Evolutionary conservation across 1,284 basidiomycete species (phyloP), one percentile per base, ranked within the genome.

Genomic region (Rhodotorula sp.): DNA sequence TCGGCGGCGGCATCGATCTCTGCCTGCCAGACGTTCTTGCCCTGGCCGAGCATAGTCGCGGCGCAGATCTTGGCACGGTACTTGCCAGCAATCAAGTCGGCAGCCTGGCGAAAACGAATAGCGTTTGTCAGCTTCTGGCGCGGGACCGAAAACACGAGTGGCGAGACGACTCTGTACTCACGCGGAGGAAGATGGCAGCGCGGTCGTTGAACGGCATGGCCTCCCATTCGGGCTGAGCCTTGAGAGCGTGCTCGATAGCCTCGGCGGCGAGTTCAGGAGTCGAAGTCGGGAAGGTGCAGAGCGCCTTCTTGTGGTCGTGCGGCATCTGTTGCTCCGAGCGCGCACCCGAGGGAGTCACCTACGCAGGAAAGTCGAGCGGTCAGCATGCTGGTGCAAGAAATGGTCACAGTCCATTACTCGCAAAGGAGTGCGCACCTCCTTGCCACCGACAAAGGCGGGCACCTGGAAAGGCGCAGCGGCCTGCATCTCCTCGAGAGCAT

Each of bases 1-100:
- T 98, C 96, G 23, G 97, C 96, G 43, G 94, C 96, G 65, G 97
- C 92, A 83, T 99, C 96, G 75, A 99, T 99, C 86, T 99, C 96
- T 31, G 96, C 97, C 84, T 99, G 96, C 96, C 96, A 99, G 18
- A 88, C 90, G 81, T 98, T 99, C 88, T 99, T 99, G 65, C 97
- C 96, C 84, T 99, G 96, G 20, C 96, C 96, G 59, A 99, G 86
- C 85, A 99, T 97, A 61, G 96, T 98, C 47, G 96, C 94, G 47
- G 97, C 97, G 84, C 98, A 87, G 66, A 99, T 85, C 84, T 91
- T 71, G 57, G 78, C 78, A 34, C 79, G 75, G 71, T 75, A 83
- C 86, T 98, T 98, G 73, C 90, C 90, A 78, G 91, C 89, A 72
- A 95, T 87, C 68, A 99, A 88, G 81, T 99, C 96, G 49, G 94